phyloP scores from a whole-genome alignment of 805 yeast species.

The Candida coquimbonensis region DNA sequence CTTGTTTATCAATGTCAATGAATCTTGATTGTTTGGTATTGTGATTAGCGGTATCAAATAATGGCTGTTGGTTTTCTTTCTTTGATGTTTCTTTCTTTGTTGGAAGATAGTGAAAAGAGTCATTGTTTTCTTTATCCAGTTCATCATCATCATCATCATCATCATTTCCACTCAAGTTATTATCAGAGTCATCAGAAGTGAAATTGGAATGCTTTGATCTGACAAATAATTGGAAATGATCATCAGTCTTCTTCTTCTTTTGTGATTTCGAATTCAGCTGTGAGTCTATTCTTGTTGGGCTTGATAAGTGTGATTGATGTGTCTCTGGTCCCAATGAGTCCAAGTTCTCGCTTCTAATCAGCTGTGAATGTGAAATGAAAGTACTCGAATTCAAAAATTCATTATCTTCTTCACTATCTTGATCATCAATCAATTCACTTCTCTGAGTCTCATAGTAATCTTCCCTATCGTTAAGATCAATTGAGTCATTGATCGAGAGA shows the following conservation, averaged over 20 bases:
- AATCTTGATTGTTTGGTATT: constrained; percentile 6
- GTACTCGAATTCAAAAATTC: constrained; percentile 23
- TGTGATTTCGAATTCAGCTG: background rate
- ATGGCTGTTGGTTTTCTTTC: no score
- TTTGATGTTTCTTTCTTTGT: no score
- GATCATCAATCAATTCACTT: constrained; percentile 1
- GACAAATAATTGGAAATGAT: constrained; percentile 10
- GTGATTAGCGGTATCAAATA: no score
- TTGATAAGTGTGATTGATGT: constrained; percentile 3
- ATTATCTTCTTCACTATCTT: constrained; percentile 7
- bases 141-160: constrained; percentile 3
- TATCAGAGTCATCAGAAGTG: constrained; percentile 9
- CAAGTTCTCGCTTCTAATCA: constrained; percentile 18
- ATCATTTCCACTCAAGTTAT: constrained; percentile 5
- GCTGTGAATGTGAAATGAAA: constrained; percentile 21
- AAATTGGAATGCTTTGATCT: constrained; percentile 1
- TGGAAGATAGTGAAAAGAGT: no score
- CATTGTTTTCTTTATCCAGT: background rate
- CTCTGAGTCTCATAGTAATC: background rate
- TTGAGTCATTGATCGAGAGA: background rate
- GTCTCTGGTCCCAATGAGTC: constrained; percentile 9
- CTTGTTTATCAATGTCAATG: constrained; percentile 23
- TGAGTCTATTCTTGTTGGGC: constrained; percentile 18
- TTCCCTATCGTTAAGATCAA: background rate
- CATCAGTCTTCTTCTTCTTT: background rate